Evolutionary conservation across 2,329 filamentous ascomycete genomes (phyloP).

Genomic region (Beauveria sp.): DNA sequence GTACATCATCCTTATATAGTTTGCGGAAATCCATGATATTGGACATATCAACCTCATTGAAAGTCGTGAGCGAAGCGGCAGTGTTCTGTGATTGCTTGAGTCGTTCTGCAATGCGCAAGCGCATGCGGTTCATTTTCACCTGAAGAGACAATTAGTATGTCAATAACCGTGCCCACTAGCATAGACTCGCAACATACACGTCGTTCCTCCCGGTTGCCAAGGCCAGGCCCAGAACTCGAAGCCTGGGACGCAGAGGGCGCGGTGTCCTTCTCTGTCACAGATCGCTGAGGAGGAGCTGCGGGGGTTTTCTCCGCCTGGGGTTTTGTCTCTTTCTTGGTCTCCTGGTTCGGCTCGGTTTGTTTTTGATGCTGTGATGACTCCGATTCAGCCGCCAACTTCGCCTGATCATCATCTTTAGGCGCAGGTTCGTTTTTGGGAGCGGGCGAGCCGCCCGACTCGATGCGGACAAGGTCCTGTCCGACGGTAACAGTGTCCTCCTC

Average conservation of each 20-base stretch:
- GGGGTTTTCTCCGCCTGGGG: constrained; percentile 17
- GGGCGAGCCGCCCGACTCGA: constrained; percentile 66
- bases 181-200: constrained; percentile 50
- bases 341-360: constrained; percentile 21
- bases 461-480: constrained; percentile 79
- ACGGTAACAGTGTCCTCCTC: constrained; percentile 95
- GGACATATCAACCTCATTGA: constrained; percentile 99
- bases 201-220: constrained; percentile 78
- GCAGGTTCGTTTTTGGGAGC: constrained; percentile 31
- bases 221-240: constrained; percentile 24
- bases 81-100: constrained; percentile 99
- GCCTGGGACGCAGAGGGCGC: constrained; percentile 13
- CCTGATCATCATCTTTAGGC: constrained; percentile 23
- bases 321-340: constrained; percentile 25
- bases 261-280: constrained; percentile 19
- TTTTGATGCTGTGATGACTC: constrained; percentile 15
- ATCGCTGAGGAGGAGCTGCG: not conserved
- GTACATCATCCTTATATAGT: constrained; percentile 89
- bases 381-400: constrained; percentile 14
- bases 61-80: constrained; percentile 91
- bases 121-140: constrained; percentile 99
- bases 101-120: constrained; percentile 90
- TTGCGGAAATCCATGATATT: constrained; percentile 95
- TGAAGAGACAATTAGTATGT: constrained; percentile 27
- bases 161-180: too few species aligned